These are phyloP conservation scores for Primulina tabacum DNA, from an alignment of 257 asterid species.

Conservation along the genomic window DNA sequence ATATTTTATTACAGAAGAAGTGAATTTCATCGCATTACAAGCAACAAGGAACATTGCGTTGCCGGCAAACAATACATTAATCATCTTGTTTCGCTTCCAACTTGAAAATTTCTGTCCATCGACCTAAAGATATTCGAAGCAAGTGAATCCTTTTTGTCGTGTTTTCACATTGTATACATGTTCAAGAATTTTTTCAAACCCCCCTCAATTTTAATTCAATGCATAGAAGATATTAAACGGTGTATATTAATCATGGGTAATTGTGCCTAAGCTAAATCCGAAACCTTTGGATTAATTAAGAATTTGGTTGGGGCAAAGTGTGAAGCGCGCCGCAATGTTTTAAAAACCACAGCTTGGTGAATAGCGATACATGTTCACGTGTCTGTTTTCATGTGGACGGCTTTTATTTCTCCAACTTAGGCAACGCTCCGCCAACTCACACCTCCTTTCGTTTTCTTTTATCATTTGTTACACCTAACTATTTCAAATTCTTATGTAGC, in stretches of 20 bases:
- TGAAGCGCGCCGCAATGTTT: slow-evolving; percentile 31
- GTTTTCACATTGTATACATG: slow-evolving; percentile 18
- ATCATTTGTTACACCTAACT: not conserved
- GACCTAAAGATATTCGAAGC: not conserved
- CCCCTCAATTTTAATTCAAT: not conserved
- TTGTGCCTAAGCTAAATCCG: slow-evolving; percentile 27
- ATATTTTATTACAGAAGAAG: not conserved
- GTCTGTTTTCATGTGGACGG: not conserved
- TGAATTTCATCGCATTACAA: not conserved
- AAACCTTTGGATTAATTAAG: not conserved
- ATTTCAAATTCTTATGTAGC: too few relatives aligned
- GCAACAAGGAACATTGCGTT: not conserved
- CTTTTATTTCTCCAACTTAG: not conserved
- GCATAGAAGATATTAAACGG: not conserved
- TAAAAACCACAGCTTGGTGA: not conserved
- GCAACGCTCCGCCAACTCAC: not conserved
- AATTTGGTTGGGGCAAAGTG: slow-evolving; percentile 2
- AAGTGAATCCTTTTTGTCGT: slow-evolving; percentile 25
- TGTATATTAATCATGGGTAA: not conserved
- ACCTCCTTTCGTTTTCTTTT: not conserved
- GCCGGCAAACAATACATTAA: not conserved
- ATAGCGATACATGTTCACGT: not conserved
- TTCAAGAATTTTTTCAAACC: slow-evolving; percentile 10
- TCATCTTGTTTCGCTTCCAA: slow-evolving; percentile 14
- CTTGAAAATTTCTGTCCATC: slow-evolving; percentile 11